Conservation (phyloP, 192 early-diverging fungal species). For the Umbelopsis isabellina region DNA sequence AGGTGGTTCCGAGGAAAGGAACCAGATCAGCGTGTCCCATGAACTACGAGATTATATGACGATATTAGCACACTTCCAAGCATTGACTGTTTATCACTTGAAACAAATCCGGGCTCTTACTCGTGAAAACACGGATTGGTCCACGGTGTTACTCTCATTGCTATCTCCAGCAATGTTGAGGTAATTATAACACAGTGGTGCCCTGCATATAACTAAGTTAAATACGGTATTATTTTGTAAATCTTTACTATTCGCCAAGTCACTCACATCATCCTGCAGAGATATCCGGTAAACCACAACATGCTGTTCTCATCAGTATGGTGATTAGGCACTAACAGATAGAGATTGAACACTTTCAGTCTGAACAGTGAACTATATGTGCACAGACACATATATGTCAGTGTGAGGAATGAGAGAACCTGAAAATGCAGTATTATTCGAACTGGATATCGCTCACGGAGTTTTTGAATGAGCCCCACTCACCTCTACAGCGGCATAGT, state of each 20-base stretch:
- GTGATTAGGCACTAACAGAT: slow-evolving; percentile 89
- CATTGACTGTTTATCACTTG: slow-evolving; percentile 4
- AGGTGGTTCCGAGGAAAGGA: slow-evolving; percentile 84
- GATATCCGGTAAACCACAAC: slow-evolving; percentile 91
- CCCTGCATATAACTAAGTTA: slow-evolving; percentile 42
- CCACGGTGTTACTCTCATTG: slow-evolving; percentile 26
- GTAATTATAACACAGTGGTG: slow-evolving; percentile 94
- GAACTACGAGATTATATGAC: slow-evolving; percentile 43
- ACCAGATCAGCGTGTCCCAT: slow-evolving; percentile 88
- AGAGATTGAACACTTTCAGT: slow-evolving; percentile 86
- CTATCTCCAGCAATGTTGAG: slow-evolving; percentile 68
- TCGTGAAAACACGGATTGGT: slow-evolving; percentile 52
- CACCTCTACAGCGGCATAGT: slow-evolving; percentile 69
- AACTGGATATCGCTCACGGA: too few relatives aligned
- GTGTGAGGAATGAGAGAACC: slow-evolving; percentile 72
- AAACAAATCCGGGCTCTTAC: slow-evolving; percentile 24
- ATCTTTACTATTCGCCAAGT: slow-evolving; percentile 28
- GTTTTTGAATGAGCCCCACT: not conserved
- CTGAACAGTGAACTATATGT: slow-evolving; percentile 92
- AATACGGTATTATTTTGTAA: slow-evolving; percentile 24
- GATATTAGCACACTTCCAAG: not conserved
- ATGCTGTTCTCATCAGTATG: slow-evolving; percentile 91
- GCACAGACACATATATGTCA: slow-evolving; percentile 92
- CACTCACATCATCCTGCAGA: slow-evolving; percentile 76
- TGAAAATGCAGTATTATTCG: slow-evolving; percentile 33